Percentiles rank a stretch among this genome's conserved stretches.
Conservation (phyloP, 768 basidiomycete genomes). For the Rubroboletus satanas region DNA sequence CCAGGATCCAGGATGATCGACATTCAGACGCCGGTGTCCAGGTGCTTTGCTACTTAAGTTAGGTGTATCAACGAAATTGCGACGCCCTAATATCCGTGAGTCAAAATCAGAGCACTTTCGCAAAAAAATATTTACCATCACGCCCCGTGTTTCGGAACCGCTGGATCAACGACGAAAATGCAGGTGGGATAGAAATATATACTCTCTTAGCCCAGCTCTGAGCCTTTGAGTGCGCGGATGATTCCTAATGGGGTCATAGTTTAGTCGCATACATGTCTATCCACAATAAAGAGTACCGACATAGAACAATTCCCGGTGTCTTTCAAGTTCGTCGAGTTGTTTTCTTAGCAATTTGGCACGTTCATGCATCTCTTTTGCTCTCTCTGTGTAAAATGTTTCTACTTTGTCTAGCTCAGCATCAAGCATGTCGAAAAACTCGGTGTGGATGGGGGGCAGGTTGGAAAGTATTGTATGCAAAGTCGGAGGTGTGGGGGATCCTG, state of each 20-base stretch:
- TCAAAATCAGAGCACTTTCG: not conserved
- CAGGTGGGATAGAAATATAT: slow-evolving; percentile 1
- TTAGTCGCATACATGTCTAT: not conserved
- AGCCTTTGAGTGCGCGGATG: not conserved
- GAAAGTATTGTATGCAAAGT: slow-evolving; percentile 49
- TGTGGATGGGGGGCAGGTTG: slow-evolving; percentile 56
- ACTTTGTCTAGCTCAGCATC: slow-evolving; percentile 83
- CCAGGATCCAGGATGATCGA: not conserved
- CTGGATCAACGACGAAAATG: slow-evolving; percentile 2
- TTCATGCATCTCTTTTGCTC: slow-evolving; percentile 58
- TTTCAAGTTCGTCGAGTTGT: slow-evolving; percentile 72
- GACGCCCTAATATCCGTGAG: not conserved
- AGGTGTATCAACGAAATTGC: not conserved
- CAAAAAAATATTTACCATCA: slow-evolving; percentile 1
- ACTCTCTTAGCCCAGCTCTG: slow-evolving; percentile 13
- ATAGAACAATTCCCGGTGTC: slow-evolving; percentile 58
- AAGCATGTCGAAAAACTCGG: slow-evolving; percentile 70
- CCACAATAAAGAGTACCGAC: slow-evolving; percentile 36
- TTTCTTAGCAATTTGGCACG: slow-evolving; percentile 48
- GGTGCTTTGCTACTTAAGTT: not conserved
- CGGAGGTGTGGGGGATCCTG: slow-evolving; percentile 23
- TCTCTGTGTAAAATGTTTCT: slow-evolving; percentile 72
- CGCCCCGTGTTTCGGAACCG: not conserved
- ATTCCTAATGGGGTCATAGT: slow-evolving; percentile 12
- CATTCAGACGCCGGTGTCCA: not conserved